Percentiles rank a stretch among this genome's conserved stretches.
These are phyloP conservation scores for Ligustrum vulgare DNA, from an alignment of 257 asterid species.

Conservation along the genomic window DNA sequence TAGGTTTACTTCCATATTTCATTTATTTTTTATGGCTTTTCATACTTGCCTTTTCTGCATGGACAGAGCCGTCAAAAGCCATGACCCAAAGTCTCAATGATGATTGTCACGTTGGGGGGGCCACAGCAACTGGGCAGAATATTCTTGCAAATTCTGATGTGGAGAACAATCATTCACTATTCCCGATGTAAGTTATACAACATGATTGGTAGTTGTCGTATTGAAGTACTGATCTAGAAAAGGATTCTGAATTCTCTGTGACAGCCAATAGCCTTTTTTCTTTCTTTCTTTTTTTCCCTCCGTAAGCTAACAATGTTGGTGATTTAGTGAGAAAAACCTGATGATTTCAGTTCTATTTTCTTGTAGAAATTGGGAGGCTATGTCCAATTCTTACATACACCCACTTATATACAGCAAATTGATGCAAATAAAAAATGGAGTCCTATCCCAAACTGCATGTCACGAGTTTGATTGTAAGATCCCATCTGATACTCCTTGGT, in stretches of 20 bases:
- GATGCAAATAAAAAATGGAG: conserved; percentile 44
- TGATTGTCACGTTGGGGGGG: conserved; percentile 42
- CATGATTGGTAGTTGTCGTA: conserved; percentile 5
- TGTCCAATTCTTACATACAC: conserved; percentile 50
- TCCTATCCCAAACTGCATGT: conserved; percentile 33
- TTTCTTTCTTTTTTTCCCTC: not conserved
- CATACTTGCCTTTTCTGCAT: not conserved
- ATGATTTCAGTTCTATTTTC: conserved; percentile 20
- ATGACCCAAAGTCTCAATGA: conserved; percentile 31
- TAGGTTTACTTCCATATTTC: not conserved
- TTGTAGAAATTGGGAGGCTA: conserved; percentile 53
- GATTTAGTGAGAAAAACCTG: conserved; percentile 11
- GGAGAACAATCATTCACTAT: conserved; percentile 24
- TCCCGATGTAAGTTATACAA: conserved; percentile 48
- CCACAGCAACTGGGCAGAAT: conserved; percentile 37
- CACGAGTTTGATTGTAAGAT: conserved; percentile 50
- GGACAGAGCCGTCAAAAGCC: conserved; percentile 44
- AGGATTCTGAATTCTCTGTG: conserved; percentile 1
- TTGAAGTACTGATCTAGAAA: not conserved
- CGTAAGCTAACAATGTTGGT: not conserved
- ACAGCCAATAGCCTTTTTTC: conserved; percentile 14
- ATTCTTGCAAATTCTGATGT: conserved; percentile 21
- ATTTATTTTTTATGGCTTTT: not conserved
- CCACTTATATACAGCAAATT: conserved; percentile 59
- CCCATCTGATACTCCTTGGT: conserved; percentile 25